Evolutionary conservation across 495 filamentous ascomycete species (phyloP), one percentile per base, ranked within the genome.

Genomic region (Lepraria neglecta): DNA sequence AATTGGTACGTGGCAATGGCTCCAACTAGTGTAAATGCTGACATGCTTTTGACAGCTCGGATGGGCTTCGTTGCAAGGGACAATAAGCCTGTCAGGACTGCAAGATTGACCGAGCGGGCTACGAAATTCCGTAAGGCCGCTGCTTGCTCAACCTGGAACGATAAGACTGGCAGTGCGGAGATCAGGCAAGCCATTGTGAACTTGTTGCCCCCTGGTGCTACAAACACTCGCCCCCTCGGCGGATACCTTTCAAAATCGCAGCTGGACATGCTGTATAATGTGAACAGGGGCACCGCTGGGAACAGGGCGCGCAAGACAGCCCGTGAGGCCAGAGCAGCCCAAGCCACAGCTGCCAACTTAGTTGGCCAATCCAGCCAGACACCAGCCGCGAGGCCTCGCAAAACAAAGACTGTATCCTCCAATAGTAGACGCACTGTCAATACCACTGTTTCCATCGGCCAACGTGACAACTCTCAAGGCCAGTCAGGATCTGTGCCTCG

Each of bases 171-270:
- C 33, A 58, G 61, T 27, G 35, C 58, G 5, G 33, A 19, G 14
- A 48, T 59, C 30, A 59, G 52, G 45, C 24, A 51, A 0, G 59
- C 50, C 19, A 58, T 64, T 33, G 21, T 59, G 4, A 56, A 9
- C 17, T 44, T 58, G 31, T 30, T 64, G 6, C 61, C 61, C 4
- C 19, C 30, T 5, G 21, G 35, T 12, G 54, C 54, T 11, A 44
- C 35, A 4, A 38, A 27, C 6, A 57, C 54, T 3, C 35, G 54
- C 1, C 43, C 35, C 4, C 21, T 57, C 0, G 35, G 54, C 14
- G 12, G 27, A 43, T 17, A 57, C 14, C 54, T 57, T 0, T 19
- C 0, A 1, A 42, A 42, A n/a, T 3, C 19, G 5, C 54, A 57
- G 38, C 35, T 40, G 35, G 35, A 42, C 12, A 6, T 38, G 14